These are phyloP conservation scores for Haberlea rhodopensis DNA, from an alignment of 257 asterid species.

Conservation along the genomic window DNA sequence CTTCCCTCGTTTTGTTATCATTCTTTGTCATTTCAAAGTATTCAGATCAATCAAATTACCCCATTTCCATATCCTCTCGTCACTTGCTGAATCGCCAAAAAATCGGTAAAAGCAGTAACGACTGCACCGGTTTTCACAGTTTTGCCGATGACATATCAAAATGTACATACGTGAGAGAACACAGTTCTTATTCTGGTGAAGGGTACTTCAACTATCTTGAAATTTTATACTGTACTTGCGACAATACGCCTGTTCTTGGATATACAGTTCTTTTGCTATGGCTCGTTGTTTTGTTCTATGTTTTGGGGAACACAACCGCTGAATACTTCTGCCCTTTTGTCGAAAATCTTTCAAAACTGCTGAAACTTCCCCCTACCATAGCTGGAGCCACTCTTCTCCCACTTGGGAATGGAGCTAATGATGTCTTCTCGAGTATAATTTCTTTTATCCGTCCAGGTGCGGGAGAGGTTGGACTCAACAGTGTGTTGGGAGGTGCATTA, in stretches of 20 bases:
- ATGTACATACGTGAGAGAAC: conserved; percentile 43
- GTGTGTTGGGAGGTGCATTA: conserved; percentile 78
- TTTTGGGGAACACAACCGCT: conserved; percentile 65
- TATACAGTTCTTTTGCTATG: conserved; percentile 42
- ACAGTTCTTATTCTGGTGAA: conserved; percentile 36
- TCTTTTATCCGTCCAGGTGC: conserved; percentile 53
- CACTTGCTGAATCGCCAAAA: not conserved
- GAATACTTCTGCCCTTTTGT: conserved; percentile 74
- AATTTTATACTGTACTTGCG: conserved; percentile 56
- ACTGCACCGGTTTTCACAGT: conserved; percentile 36
- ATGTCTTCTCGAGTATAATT: conserved; percentile 61
- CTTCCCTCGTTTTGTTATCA: conserved; percentile 41
- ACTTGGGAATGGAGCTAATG: conserved; percentile 81
- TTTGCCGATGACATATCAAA: conserved; percentile 33
- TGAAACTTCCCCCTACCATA: conserved; percentile 66
- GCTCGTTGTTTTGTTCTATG: conserved; percentile 58
- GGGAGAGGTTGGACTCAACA: conserved; percentile 62
- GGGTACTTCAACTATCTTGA: conserved; percentile 64
- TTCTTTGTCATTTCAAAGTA: conserved; percentile 30
- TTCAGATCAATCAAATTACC: conserved; percentile 6
- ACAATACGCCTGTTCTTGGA: conserved; percentile 34
- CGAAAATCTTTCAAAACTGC: conserved; percentile 42
- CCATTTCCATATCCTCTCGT: not conserved
- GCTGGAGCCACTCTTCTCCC: conserved; percentile 88
- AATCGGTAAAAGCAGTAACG: not conserved